These are phyloP conservation scores for Violaceomyces palustris DNA, from an alignment of 1,284 basidiomycete species.

Conservation along the genomic window DNA sequence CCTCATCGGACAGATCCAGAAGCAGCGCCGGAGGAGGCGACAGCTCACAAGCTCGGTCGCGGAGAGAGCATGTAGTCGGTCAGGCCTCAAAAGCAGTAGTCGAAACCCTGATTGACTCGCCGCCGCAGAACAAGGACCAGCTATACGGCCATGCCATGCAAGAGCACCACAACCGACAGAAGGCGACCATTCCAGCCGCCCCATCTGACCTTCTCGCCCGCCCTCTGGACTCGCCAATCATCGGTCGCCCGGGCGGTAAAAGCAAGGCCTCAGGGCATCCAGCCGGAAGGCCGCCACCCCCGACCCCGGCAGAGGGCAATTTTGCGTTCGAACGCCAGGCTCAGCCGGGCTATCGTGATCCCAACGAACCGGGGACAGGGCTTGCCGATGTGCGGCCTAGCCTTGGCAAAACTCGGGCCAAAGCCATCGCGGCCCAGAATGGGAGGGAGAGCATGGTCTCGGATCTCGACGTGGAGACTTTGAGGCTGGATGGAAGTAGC, in stretches of 20 bases:
- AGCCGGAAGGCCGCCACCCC: conserved; percentile 28
- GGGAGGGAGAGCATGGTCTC: conserved; percentile 43
- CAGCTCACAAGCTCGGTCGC: not conserved
- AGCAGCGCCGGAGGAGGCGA: not conserved
- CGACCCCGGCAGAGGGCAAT: conserved; percentile 2
- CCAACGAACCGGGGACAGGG: conserved; percentile 14
- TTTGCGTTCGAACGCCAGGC: not conserved
- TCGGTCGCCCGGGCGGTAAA: conserved; percentile 4
- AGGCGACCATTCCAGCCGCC: conserved; percentile 11
- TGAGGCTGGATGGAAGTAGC: conserved; percentile 40
- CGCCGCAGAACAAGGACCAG: not conserved
- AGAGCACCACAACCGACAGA: too few species aligned
- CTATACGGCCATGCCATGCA: too few species aligned
- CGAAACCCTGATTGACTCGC: conserved; percentile 7
- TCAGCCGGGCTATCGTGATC: conserved; percentile 23
- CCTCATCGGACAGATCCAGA: conserved; percentile 18
- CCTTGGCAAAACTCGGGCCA: conserved; percentile 27
- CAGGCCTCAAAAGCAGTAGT: conserved; percentile 16
- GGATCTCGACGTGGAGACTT: conserved; percentile 46
- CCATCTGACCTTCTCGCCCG: conserved; percentile 26
- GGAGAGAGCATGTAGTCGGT: conserved; percentile 8
- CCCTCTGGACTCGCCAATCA: conserved; percentile 11
- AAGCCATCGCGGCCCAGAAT: conserved; percentile 34
- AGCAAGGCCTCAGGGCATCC: conserved; percentile 29
- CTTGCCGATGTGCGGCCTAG: conserved; percentile 24